These are phyloP conservation scores for Colletotrichum sp. DNA, from an alignment of 2,329 filamentous ascomycete species.

Conservation along the genomic window DNA sequence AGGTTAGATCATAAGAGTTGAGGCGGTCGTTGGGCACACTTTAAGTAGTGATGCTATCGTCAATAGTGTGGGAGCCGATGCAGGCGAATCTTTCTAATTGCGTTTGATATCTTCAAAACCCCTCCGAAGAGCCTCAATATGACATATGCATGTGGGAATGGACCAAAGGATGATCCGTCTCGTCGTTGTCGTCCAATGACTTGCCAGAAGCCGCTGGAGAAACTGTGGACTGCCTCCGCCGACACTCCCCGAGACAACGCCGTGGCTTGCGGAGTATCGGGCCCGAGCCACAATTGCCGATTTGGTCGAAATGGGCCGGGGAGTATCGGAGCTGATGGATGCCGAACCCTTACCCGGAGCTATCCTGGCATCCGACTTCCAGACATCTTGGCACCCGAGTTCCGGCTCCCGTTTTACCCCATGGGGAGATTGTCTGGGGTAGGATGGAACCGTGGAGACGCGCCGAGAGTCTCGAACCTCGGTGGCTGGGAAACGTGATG, in stretches of 20 bases:
- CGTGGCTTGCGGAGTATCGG: background rate
- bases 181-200: background rate
- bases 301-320: too few relatives aligned
- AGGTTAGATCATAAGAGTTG: background rate
- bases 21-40: background rate
- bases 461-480: background rate
- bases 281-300: background rate
- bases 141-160: background rate
- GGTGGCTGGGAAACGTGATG: background rate
- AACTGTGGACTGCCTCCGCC: background rate
- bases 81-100: background rate
- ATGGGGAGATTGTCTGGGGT: background rate
- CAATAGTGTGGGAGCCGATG: background rate
- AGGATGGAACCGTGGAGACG: background rate
- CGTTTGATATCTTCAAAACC: background rate
- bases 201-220: background rate
- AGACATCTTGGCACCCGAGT: background rate
- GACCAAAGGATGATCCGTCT: background rate
- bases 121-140: background rate
- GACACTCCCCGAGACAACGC: background rate
- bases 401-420: background rate
- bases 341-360: background rate
- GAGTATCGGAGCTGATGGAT: background rate
- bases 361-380: background rate
- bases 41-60: background rate